Conservation (phyloP, 306 rosid species). For the Corylus americana region DNA sequence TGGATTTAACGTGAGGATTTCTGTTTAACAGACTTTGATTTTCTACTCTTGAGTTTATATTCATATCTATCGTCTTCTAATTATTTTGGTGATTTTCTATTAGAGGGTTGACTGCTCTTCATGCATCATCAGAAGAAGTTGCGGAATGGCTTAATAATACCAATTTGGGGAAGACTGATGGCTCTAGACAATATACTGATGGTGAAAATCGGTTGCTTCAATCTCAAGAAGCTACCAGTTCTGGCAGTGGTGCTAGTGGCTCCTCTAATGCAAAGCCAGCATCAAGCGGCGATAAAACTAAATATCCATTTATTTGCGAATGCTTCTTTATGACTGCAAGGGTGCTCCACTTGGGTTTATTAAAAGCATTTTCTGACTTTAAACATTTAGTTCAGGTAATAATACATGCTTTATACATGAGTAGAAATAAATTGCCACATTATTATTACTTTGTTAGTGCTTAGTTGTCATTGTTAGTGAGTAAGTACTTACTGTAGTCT, state of each 20-base stretch:
- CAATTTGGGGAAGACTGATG: constrained; percentile 40
- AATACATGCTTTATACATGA: constrained; percentile 11
- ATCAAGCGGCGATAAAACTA: constrained; percentile 52
- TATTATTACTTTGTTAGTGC: constrained; percentile 17
- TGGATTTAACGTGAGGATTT: constrained; percentile 75
- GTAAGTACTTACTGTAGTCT: constrained; percentile 14
- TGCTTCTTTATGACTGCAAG: constrained; percentile 99
- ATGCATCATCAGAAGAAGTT: constrained; percentile 95
- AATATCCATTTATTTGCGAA: constrained; percentile 89
- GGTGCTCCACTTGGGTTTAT: constrained; percentile 91
- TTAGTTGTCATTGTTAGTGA: constrained; percentile 7
- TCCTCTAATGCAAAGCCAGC: constrained; percentile 42
- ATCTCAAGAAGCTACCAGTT: constrained; percentile 90
- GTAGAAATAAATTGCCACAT: constrained; percentile 16
- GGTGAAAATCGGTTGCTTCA: constrained; percentile 69
- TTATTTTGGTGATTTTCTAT: constrained; percentile 34
- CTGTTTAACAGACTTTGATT: constrained; percentile 10
- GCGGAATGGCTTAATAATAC: constrained; percentile 71
- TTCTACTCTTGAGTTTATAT: constrained; percentile 23
- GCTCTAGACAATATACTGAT: constrained; percentile 41
- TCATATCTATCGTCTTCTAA: constrained; percentile 31
- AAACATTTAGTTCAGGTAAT: constrained; percentile 96
- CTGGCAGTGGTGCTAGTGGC: constrained; percentile 56
- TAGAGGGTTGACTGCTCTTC: constrained; percentile 96
- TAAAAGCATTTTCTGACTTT: constrained; percentile 94